Conservation (phyloP, 345 rosid species). For the Camelina laxa region DNA sequence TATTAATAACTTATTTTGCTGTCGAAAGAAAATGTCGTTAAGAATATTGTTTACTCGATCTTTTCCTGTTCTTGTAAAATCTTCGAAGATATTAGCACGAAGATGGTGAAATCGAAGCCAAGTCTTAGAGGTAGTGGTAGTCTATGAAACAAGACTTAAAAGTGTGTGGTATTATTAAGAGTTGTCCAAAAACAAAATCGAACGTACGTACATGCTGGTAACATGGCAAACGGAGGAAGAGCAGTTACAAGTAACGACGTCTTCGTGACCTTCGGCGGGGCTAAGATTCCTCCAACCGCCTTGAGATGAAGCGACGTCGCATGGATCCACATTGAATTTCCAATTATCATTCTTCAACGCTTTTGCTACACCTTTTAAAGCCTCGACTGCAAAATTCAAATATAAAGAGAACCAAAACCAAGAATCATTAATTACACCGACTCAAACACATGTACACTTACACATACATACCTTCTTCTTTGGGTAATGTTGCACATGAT, state of each 20-base stretch:
- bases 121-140: no score
- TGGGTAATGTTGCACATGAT: conserved; percentile 41
- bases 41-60: no score
- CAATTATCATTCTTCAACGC: conserved; percentile 54
- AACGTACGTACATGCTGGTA: conserved; percentile 38
- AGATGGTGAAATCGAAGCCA: no score
- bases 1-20: no score
- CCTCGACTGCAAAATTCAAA: conserved; percentile 46
- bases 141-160: neutral
- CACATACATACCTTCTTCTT: conserved; percentile 45
- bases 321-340: conserved; percentile 64
- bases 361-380: conserved; percentile 45
- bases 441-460: neutral
- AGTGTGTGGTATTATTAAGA: no score
- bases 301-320: conserved; percentile 38
- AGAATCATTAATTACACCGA: neutral
- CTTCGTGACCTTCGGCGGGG: conserved; percentile 24
- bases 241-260: conserved; percentile 53
- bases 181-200: neutral
- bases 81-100: no score
- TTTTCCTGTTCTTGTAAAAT: no score
- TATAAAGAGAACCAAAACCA: neutral
- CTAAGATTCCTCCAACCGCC: conserved; percentile 48
- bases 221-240: conserved; percentile 51
- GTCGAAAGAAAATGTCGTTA: no score